Evolutionary conservation across 495 filamentous ascomycete genomes (phyloP), one percentile per base, ranked within the genome.

Genomic region (Elasticomyces elasticus): DNA sequence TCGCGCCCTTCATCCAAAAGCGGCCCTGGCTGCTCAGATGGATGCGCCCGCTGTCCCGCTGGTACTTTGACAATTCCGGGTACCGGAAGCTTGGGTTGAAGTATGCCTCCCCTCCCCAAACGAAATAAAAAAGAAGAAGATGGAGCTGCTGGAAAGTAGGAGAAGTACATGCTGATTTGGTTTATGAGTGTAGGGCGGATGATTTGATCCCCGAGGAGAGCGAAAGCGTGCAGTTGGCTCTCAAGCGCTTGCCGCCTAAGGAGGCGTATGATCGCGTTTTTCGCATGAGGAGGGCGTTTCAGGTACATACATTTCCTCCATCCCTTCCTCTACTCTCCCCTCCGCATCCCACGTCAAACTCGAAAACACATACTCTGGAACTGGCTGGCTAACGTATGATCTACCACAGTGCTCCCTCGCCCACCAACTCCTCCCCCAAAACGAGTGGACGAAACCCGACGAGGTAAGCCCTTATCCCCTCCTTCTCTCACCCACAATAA

Each of bases 261-360:
- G 87, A 87, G 64, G 77, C 81, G 63, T 97, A 97, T 73, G 92
- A 98, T 76, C 91, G 92, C 71, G 81, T 96, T 67, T 97, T 86
- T 82, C 89, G 92, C 65, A 80, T 97, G 69, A 85, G 92, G 69
- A 82, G 92, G 69, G 94, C 92, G 62, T 85, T 91, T 74, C 92
- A 97, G 82, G 85, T 89, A 71, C 40, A 72, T 37, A 37, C 52
- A 26, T 31, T n/a, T n/a, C n/a, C n/a, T n/a, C n/a, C n/a, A n/a
- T n/a, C n/a, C n/a, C n/a, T n/a, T n/a, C n/a, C n/a, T n/a, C n/a
- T n/a, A n/a, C n/a, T n/a, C n/a, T n/a, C n/a, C n/a, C n/a, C n/a
- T n/a, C n/a, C n/a, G n/a, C n/a, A n/a, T n/a, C n/a, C n/a, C n/a
- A n/a, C n/a, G n/a, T n/a, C n/a, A n/a, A n/a, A n/a, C n/a, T n/a